Evolutionary conservation across 129 eudicot species (phyloP).

Genomic region (Flaveria linearis): DNA sequence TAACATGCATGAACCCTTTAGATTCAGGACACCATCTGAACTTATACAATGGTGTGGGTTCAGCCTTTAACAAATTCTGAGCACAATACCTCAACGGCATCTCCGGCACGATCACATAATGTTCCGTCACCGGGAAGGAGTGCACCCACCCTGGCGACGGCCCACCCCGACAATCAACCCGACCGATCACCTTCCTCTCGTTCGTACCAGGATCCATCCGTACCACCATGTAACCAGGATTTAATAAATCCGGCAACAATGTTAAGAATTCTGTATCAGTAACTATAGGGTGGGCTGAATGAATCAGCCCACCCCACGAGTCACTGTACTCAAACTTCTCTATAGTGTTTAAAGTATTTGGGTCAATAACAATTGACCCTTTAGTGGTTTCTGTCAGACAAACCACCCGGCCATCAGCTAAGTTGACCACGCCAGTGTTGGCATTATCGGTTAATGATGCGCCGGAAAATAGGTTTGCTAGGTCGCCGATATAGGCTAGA

Average conservation of each 20-base stretch:
- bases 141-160: conserved; percentile 97
- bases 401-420: conserved; percentile 88
- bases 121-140: conserved; percentile 92
- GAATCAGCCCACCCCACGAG: conserved; percentile 64
- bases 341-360: conserved; percentile 70
- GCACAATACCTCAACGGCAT: conserved; percentile 99
- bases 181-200: conserved; percentile 75
- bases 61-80: conserved; percentile 74
- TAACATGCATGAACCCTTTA: conserved; percentile 86
- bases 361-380: conserved; percentile 90
- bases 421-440: conserved; percentile 79
- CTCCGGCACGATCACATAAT: conserved; percentile 87
- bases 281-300: conserved; percentile 96
- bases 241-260: conserved; percentile 73
- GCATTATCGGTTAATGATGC: conserved; percentile 90
- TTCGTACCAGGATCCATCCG: conserved; percentile 82
- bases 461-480: conserved; percentile 85
- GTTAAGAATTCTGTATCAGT: conserved; percentile 71
- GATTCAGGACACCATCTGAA: conserved; percentile 94
- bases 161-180: conserved; percentile 85
- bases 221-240: conserved; percentile 78
- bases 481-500: conserved; percentile 72
- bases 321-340: conserved; percentile 85
- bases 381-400: conserved; percentile 87
- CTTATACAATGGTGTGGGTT: conserved; percentile 94